A percentile compares a stretch with the other conserved stretches of the same genome.
Evolutionary conservation across 2,329 filamentous ascomycete species (phyloP).

Genomic region (Claviceps quebecensis): DNA sequence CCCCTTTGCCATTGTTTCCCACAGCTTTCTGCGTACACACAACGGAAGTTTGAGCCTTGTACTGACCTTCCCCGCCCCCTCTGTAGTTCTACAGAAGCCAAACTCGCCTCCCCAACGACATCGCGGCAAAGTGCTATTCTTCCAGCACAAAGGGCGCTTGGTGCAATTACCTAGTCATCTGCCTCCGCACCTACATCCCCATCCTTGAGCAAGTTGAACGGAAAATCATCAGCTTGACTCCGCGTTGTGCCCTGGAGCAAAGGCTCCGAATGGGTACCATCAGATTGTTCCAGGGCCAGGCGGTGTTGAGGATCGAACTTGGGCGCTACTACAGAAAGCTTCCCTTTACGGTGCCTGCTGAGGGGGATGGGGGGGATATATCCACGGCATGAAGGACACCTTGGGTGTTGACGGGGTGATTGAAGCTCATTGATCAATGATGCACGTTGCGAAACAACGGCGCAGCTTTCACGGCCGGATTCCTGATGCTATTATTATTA

Average conservation of each 20-base stretch:
- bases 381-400: no score
- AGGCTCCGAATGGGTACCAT: not conserved
- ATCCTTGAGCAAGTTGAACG: not conserved
- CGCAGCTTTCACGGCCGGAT: no score
- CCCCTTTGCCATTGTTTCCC: no score
- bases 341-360: not conserved
- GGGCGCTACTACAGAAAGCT: not conserved
- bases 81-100: not conserved
- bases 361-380: not conserved
- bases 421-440: no score
- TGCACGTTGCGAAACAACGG: no score
- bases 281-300: not conserved
- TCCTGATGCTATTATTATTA: no score
- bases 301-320: not conserved
- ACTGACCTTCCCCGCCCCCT: no score
- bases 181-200: conserved; percentile 1
- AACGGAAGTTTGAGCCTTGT: no score
- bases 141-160: not conserved
- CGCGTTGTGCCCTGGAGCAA: not conserved
- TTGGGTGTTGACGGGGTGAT: no score
- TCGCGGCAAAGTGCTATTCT: not conserved
- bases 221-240: not conserved
- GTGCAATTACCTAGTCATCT: not conserved
- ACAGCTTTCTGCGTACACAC: no score
- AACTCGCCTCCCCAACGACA: not conserved